A percentile compares a stretch with the other conserved stretches of the same genome.
Conservation (phyloP, 2,329 filamentous ascomycete genomes). For the Pestalotiopsis sp. region DNA sequence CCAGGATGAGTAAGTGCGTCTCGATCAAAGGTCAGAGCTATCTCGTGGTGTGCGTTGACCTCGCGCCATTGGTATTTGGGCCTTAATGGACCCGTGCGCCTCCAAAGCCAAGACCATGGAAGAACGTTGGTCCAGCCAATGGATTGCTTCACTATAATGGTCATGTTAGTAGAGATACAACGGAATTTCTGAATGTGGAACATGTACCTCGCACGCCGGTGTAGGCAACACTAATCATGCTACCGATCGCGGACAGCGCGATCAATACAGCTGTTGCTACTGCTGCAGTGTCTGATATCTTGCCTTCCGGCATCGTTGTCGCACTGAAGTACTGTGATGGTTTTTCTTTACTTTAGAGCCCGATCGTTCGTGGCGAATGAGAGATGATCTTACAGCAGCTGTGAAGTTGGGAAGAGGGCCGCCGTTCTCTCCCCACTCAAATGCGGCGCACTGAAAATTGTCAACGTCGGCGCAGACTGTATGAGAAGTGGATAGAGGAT, state of each 20-base stretch:
- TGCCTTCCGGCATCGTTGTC: background rate
- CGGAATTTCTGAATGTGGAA: background rate
- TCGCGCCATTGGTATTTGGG: background rate
- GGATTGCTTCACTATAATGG: background rate
- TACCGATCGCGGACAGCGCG: background rate
- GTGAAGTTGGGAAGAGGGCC: background rate
- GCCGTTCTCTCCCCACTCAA: background rate
- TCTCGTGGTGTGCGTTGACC: background rate
- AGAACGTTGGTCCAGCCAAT: background rate
- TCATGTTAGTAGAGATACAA: background rate
- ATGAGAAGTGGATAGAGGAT: background rate
- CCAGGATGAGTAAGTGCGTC: background rate
- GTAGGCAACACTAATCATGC: background rate
- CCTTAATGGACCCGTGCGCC: background rate
- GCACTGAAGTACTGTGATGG: background rate
- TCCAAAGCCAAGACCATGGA: constrained; percentile 1
- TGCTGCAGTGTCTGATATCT: background rate
- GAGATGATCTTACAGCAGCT: background rate
- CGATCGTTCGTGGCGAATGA: background rate
- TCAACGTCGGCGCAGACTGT: background rate
- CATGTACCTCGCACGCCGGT: background rate
- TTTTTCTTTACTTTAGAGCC: background rate
- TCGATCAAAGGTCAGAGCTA: background rate
- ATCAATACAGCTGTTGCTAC: background rate
- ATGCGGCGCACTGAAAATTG: background rate